A percentile compares a stretch with the other conserved stretches of the same genome.
phyloP scores from a whole-genome alignment of 208 protist genomes.

The Leishmania aethiopica region DNA sequence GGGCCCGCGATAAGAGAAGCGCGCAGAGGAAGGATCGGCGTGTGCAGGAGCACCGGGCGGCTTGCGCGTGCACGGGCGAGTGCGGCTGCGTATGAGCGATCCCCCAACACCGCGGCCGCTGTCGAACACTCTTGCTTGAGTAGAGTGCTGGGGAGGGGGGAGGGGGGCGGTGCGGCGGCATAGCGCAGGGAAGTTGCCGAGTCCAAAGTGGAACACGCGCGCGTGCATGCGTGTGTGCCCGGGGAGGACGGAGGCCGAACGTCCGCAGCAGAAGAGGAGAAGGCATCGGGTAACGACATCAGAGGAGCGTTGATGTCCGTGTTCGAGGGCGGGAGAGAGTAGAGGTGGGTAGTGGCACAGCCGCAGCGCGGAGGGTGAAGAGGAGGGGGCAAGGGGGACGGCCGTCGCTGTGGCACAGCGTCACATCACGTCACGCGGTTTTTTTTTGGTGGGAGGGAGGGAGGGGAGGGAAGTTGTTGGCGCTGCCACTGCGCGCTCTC shows the following conservation, averaged over 20 bases:
- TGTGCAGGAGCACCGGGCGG: not conserved
- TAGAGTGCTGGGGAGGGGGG: not conserved
- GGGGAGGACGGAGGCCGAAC: not conserved
- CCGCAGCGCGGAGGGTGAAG: not conserved
- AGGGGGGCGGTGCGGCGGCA: no score
- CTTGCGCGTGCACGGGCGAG: not conserved
- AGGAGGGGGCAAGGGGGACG: not conserved
- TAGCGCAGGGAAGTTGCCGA: not conserved
- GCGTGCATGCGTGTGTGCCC: not conserved
- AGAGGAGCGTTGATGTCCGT: not conserved
- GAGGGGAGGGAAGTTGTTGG: not conserved
- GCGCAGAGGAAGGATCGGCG: not conserved
- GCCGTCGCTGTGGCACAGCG: not conserved
- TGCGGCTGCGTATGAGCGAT: not conserved
- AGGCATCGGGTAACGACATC: no score
- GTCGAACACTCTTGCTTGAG: not conserved
- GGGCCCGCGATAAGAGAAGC: not conserved
- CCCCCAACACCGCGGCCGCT: no score
- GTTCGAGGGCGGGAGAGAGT: no score
- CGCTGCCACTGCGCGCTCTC: not conserved
- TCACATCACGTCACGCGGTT: not conserved
- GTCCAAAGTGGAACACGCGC: not conserved
- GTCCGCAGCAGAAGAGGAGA: not conserved
- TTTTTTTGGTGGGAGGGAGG: not conserved
- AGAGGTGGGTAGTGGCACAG: not conserved